Base-by-base conservation (phyloP, 2,329 filamentous ascomycete species). In the Colletotrichum incanum region DNA sequence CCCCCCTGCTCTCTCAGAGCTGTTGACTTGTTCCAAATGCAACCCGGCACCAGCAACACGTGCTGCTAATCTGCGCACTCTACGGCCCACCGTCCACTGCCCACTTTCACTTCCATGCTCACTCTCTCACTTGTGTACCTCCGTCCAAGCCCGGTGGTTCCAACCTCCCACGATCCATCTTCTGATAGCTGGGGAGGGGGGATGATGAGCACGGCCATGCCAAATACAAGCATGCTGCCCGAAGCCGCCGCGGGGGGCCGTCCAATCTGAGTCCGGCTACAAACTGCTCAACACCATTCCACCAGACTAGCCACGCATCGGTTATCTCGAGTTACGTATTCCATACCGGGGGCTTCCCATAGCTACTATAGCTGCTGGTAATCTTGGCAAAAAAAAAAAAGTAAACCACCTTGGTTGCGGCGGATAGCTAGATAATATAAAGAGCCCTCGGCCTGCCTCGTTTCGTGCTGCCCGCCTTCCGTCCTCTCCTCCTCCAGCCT, bases 201-300 rank as follows among this genome's bases (percentile, higher is more conserved):
- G 39, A 31, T 2, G 16, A 47, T 8, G 5, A 31, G 41, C 37
- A 28, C 65, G 65, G 65, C 59, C 45, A 69, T 65, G 34, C 70
- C 70, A 59, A 69, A 65, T 61, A 41, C 65, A 72, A 69, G 65
- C 65, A 64, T 72, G 31, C 59, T 26, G 65, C n/a, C 69, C 65
- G 69, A 69, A 39, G n/a, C 9, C 14, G 34, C 18, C 52, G 31
- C 54, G 16, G 45, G 28, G 23, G n/a, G 45, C 37, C 28, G 6
- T 62, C 67, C 67, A 54, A 52, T 59, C 37, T 41, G 20, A 47
- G 31, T 37, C 65, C 20, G 26, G 28, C 8, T 45, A 20, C n/a
- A 43, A 43, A 52, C 37, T 26, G 39, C 20, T 66, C 67, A 59
- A 16, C 34, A 37, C 37, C 18, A 39, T 41, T n/a, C 45, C 26